These are phyloP conservation scores for Rhodotorula sp. DNA, from an alignment of 1,284 basidiomycete genomes.

Conservation along the genomic window DNA sequence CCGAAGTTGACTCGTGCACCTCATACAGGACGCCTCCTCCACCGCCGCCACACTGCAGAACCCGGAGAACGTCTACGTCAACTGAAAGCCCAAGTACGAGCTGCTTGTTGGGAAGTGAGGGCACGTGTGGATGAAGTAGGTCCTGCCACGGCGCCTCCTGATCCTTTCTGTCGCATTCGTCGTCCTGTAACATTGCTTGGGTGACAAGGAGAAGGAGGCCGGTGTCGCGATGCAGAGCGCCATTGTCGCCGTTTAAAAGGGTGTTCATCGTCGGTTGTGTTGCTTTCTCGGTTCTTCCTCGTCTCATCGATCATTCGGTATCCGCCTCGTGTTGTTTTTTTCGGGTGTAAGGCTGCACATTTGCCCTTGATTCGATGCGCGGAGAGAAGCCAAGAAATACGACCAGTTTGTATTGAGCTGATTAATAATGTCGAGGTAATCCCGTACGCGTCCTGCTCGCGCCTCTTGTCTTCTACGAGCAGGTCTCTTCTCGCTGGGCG, in stretches of 20 bases:
- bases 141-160: not conserved
- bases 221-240: not conserved
- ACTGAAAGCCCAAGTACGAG: conserved; percentile 45
- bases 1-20: not conserved
- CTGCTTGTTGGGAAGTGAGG: conserved; percentile 42
- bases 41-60: conserved; percentile 48
- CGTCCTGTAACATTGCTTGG: not conserved
- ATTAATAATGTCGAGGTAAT: no score
- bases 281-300: no score
- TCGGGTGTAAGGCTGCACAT: no score
- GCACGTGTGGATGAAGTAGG: conserved; percentile 28
- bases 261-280: no score
- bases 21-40: conserved; percentile 46
- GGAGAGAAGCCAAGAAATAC: no score
- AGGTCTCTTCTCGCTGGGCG: no score
- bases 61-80: conserved; percentile 44
- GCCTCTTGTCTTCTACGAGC: no score
- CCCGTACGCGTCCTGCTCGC: no score
- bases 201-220: conserved; percentile 18
- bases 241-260: not conserved
- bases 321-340: no score
- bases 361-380: no score
- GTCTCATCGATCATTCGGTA: no score
- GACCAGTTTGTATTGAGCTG: no score
- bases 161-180: not conserved